Evolutionary conservation across 306 rosid species (phyloP).

Genomic region (Sphenostylis stenocarpa): DNA sequence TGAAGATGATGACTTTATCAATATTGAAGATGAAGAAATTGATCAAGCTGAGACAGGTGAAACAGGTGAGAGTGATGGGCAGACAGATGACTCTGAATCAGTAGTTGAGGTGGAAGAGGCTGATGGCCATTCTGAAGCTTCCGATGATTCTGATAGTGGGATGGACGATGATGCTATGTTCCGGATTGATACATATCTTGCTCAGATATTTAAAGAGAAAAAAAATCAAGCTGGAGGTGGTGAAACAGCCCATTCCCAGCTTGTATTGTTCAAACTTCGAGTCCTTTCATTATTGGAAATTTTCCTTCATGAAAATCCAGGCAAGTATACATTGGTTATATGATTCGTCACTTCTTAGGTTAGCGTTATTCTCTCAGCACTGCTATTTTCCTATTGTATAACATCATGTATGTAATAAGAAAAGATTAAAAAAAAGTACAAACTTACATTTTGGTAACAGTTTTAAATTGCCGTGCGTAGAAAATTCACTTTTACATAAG

Average conservation of each 20-base stretch:
- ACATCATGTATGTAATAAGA: neutral
- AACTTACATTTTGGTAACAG: neutral
- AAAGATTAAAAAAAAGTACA: neutral
- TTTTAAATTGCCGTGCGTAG: neutral
- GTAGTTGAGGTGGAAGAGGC: slow-evolving; percentile 57
- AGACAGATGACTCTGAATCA: slow-evolving; percentile 82
- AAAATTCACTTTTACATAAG: neutral
- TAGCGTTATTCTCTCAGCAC: neutral
- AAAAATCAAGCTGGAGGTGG: slow-evolving; percentile 72
- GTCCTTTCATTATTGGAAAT: slow-evolving; percentile 90
- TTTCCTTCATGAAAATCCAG: slow-evolving; percentile 92
- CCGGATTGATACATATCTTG: slow-evolving; percentile 80
- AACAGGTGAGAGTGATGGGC: slow-evolving; percentile 82
- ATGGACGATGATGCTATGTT: slow-evolving; percentile 99
- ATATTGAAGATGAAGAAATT: slow-evolving; percentile 78
- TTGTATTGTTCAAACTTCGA: slow-evolving; percentile 83
- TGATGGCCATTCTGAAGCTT: slow-evolving; percentile 53
- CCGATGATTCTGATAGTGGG: slow-evolving; percentile 95
- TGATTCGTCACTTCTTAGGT: neutral
- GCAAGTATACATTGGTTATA: slow-evolving; percentile 39
- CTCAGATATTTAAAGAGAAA: slow-evolving; percentile 78
- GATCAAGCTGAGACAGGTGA: slow-evolving; percentile 75
- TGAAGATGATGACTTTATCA: slow-evolving; percentile 61
- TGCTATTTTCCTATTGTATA: neutral
- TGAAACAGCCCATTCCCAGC: slow-evolving; percentile 91